These are phyloP conservation scores for Marasmius oreades DNA, from an alignment of 1,284 basidiomycete genomes.

Conservation along the genomic window DNA sequence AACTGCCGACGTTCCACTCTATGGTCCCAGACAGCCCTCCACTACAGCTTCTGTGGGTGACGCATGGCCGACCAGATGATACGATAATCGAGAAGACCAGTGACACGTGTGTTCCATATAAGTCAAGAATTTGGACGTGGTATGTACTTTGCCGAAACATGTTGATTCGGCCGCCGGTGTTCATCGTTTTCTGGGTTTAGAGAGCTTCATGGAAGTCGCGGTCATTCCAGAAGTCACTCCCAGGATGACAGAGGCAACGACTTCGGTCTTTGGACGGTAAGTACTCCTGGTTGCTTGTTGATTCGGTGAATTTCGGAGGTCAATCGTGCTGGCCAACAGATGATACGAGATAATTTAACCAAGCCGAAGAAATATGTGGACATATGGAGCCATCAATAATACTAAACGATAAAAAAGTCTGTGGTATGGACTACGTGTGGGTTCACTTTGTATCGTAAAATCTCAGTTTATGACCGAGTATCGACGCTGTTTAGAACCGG, in stretches of 20 bases:
- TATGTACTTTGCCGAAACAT: too few relatives aligned
- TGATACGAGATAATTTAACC: background rate
- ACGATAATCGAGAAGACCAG: too few relatives aligned
- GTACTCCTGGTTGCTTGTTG: background rate
- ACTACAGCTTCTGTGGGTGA: too few relatives aligned
- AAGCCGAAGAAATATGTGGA: background rate
- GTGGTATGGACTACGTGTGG: background rate
- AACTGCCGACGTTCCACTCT: too few relatives aligned
- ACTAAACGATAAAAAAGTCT: background rate
- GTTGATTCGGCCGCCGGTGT: too few relatives aligned
- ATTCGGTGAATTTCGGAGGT: background rate
- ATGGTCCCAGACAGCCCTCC: too few relatives aligned
- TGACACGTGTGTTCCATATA: too few relatives aligned
- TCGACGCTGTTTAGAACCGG: too few relatives aligned
- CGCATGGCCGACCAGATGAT: too few relatives aligned
- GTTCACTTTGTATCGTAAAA: background rate
- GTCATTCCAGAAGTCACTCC: constrained; percentile 6
- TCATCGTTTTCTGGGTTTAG: too few relatives aligned
- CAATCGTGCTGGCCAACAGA: background rate
- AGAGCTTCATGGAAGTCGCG: constrained; percentile 17
- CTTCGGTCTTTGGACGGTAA: background rate
- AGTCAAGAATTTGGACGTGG: too few relatives aligned
- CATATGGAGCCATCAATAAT: background rate
- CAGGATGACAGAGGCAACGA: background rate
- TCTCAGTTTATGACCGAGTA: too few relatives aligned